Conservation (phyloP, 108 stramenopile genomes). For the Cylindrotheca fusiformis region DNA sequence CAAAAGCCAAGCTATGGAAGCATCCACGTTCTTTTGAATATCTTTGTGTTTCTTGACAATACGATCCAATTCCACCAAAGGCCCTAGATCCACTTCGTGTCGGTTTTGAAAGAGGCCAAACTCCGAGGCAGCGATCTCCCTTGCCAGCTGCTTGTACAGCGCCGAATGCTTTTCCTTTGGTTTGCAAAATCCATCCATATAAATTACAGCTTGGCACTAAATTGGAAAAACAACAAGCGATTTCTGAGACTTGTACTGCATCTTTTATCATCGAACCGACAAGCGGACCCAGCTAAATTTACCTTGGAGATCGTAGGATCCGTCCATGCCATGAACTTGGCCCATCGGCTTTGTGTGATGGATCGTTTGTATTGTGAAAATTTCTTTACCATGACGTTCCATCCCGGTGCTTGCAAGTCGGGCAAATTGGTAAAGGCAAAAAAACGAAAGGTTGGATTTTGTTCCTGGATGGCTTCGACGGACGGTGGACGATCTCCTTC, state of each 20-base stretch:
- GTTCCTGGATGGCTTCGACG: constrained; percentile 6
- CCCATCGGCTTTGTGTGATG: constrained; percentile 27
- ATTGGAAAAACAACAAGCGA: not conserved
- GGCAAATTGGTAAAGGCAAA: constrained; percentile 30
- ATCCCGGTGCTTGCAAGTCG: constrained; percentile 26
- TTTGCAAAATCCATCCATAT: constrained; percentile 30
- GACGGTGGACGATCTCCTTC: constrained; percentile 15
- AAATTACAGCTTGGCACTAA: constrained; percentile 29
- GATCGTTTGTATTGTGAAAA: constrained; percentile 10
- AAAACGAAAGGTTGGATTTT: constrained; percentile 21
- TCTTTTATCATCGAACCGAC: too few species aligned
- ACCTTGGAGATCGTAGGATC: constrained; percentile 6
- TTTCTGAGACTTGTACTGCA: too few species aligned
- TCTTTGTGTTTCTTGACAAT: constrained; percentile 25
- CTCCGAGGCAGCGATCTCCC: constrained; percentile 11
- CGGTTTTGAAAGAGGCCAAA: constrained; percentile 18
- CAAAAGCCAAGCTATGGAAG: constrained; percentile 17
- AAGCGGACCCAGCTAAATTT: too few species aligned
- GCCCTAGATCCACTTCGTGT: constrained; percentile 11
- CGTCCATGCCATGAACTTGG: constrained; percentile 29
- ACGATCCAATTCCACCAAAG: constrained; percentile 24
- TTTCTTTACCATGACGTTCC: constrained; percentile 13
- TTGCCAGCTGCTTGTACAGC: constrained; percentile 18
- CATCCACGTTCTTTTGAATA: constrained; percentile 21
- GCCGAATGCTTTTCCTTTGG: constrained; percentile 16